Conservation (phyloP, 2,329 filamentous ascomycete genomes). For the Tolypocladium guangdongense region DNA sequence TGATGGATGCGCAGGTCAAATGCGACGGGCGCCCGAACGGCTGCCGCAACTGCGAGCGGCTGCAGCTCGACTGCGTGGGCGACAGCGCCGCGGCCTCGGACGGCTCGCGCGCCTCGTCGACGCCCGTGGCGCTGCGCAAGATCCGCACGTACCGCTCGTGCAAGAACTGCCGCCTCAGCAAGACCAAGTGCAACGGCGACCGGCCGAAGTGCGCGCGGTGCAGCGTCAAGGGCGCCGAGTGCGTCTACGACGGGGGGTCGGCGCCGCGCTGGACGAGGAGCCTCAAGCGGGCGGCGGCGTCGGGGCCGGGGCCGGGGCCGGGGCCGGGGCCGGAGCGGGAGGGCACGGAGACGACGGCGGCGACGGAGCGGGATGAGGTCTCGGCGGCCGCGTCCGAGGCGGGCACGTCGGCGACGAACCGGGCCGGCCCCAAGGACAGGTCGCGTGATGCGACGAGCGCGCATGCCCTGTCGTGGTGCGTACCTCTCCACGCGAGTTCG, state of each 20-base stretch:
- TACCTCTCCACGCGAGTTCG: background rate
- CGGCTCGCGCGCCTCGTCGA: constrained; percentile 12
- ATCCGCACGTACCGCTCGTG: constrained; percentile 30
- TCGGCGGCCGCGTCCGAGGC: background rate
- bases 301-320: background rate
- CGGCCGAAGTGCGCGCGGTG: constrained; percentile 27
- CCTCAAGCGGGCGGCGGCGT: constrained; percentile 11
- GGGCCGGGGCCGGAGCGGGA: constrained; percentile 1
- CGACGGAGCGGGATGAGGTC: background rate
- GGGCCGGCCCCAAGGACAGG: background rate
- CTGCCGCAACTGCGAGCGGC: constrained; percentile 30
- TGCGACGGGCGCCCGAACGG: constrained; percentile 30
- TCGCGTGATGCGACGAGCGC: background rate
- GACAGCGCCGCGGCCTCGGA: constrained; percentile 17
- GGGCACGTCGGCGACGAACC: background rate
- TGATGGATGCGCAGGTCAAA: constrained; percentile 21
- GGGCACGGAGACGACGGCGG: constrained; percentile 1
- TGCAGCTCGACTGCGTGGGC: constrained; percentile 28
- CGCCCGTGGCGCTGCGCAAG: constrained; percentile 22
- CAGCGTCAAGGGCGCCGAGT: constrained; percentile 20
- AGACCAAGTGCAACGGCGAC: constrained; percentile 31
- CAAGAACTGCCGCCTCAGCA: constrained; percentile 26
- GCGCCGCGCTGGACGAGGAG: constrained; percentile 26
- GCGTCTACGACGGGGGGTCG: constrained; percentile 26
- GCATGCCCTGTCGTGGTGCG: constrained; percentile 2